Percentiles rank a stretch among this genome's conserved stretches.
phyloP scores from a whole-genome alignment of 2,329 filamentous ascomycete genomes.

The Pseudocercospora macadamiae region DNA sequence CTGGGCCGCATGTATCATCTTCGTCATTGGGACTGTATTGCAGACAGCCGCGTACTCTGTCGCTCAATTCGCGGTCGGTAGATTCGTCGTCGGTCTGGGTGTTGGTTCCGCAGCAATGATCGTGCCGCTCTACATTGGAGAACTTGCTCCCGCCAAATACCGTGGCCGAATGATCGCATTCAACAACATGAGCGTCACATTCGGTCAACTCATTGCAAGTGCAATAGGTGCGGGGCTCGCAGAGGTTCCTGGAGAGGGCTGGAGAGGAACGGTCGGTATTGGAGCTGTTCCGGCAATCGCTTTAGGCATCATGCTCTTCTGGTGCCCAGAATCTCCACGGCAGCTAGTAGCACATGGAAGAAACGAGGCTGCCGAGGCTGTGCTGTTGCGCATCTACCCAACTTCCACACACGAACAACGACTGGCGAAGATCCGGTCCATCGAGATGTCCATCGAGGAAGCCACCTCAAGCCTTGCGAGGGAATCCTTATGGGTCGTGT shows the following conservation, averaged over 20 bases:
- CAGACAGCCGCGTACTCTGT: conserved; percentile 37
- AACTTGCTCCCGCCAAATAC: conserved; percentile 54
- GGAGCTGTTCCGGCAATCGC: conserved; percentile 54
- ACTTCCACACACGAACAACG: conserved; percentile 49
- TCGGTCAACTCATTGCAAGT: conserved; percentile 38
- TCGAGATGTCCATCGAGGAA: conserved; percentile 46
- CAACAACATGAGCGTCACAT: conserved; percentile 49
- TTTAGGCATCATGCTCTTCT: conserved; percentile 47
- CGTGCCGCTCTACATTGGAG: conserved; percentile 52
- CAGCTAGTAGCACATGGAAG: conserved; percentile 51
- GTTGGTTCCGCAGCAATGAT: conserved; percentile 54
- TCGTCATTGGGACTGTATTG: conserved; percentile 42
- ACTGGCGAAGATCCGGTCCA: conserved; percentile 48
- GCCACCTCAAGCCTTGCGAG: conserved; percentile 47
- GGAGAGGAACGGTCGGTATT: conserved; percentile 55
- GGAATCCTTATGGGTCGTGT: conserved; percentile 43
- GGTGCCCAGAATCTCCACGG: conserved; percentile 55
- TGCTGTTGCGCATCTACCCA: conserved; percentile 48
- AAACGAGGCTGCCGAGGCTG: conserved; percentile 43
- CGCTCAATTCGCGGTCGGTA: conserved; percentile 49
- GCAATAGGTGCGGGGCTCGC: conserved; percentile 38
- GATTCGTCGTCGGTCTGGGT: conserved; percentile 54
- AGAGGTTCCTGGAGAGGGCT: conserved; percentile 46
- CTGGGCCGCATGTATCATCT: conserved; percentile 46
- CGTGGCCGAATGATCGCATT: conserved; percentile 55